Percentiles rank a stretch among this genome's conserved stretches.
phyloP scores from a whole-genome alignment of 495 filamentous ascomycete species.

The Tuber melanosporum region DNA sequence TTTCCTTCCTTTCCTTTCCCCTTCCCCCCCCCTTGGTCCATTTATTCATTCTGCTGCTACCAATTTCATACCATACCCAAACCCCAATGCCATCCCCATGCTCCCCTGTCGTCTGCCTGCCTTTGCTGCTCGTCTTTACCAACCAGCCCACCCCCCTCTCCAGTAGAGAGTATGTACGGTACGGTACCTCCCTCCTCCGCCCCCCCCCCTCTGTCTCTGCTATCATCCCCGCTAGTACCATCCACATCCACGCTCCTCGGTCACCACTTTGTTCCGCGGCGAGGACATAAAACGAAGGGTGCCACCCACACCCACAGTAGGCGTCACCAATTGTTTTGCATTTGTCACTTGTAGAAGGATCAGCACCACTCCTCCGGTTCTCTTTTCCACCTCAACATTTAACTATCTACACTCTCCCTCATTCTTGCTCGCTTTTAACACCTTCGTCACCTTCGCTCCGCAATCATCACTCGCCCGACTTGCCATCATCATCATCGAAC shows the following conservation, averaged over 20 bases:
- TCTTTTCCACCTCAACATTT: conserved; percentile 8
- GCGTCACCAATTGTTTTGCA: conserved; percentile 37
- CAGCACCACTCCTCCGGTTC: conserved; percentile 20
- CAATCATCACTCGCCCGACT: conserved; percentile 18
- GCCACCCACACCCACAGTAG: conserved; percentile 34
- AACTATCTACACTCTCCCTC: conserved; percentile 20
- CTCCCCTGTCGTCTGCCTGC: conserved; percentile 23
- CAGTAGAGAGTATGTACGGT: neutral
- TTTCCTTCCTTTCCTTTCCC: neutral
- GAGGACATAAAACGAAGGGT: conserved; percentile 36
- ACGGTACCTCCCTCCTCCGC: conserved; percentile 13
- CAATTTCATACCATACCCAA: neutral
- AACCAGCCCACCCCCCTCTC: conserved; percentile 19
- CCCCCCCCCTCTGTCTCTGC: conserved; percentile 22
- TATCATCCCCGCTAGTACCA: conserved; percentile 31
- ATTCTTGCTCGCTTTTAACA: conserved; percentile 22
- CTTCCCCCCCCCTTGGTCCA: conserved; percentile 8
- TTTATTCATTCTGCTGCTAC: neutral
- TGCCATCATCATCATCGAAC: conserved; percentile 13
- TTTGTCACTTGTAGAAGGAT: conserved; percentile 34
- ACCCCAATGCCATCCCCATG: conserved; percentile 33
- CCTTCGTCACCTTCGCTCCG: conserved; percentile 27
- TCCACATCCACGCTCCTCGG: conserved; percentile 29
- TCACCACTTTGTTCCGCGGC: conserved; percentile 30
- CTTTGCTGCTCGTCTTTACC: conserved; percentile 2